phyloP scores from a whole-genome alignment of 2,329 filamentous ascomycete genomes.

The Botrytis deweyae region DNA sequence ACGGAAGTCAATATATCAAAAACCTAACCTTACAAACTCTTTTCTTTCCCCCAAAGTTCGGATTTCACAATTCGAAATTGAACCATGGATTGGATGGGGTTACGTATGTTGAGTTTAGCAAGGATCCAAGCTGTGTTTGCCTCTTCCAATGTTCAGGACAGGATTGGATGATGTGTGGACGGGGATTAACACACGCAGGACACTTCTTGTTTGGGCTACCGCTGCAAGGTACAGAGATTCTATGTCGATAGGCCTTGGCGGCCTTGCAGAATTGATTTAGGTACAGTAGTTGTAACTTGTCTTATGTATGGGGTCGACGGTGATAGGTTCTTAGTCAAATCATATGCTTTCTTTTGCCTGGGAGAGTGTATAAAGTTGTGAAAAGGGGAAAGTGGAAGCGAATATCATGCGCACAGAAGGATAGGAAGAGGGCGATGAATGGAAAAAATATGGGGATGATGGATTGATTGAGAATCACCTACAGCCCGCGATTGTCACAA shows the following conservation, averaged over 20 bases:
- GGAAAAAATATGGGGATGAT: background rate
- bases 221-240: conserved; percentile 4
- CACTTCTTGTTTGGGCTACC: conserved; percentile 1
- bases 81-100: background rate
- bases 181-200: background rate
- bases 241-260: background rate
- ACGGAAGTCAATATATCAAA: background rate
- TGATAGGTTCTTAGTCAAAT: background rate
- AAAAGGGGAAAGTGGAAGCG: background rate
- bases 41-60: background rate
- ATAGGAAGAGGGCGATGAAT: background rate
- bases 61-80: background rate
- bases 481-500: background rate
- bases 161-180: background rate
- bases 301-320: background rate
- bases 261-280: background rate
- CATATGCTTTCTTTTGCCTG: background rate
- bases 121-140: background rate
- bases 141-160: background rate
- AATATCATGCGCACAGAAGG: background rate
- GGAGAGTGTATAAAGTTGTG: background rate
- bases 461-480: background rate
- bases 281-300: background rate
- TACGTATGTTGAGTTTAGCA: background rate
- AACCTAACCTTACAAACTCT: background rate